These are phyloP conservation scores for Leishmania amazonensis DNA, from an alignment of 208 protist species.

Conservation along the genomic window DNA sequence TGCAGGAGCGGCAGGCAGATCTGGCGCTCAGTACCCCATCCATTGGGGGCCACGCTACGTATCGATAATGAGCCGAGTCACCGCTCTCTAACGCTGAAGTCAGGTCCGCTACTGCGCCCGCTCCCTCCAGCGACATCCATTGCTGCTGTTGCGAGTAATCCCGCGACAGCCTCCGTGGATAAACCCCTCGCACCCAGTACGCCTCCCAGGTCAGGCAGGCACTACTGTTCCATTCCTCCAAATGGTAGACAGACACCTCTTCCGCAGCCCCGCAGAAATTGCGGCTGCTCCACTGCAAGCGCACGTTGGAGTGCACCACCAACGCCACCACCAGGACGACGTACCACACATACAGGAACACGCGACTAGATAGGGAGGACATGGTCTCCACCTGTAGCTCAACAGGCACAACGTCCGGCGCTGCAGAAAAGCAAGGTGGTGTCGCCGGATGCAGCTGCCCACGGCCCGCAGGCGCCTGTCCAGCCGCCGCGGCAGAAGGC, in stretches of 20 bases:
- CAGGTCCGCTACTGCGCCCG: background rate
- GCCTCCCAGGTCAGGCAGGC: conserved; percentile 31
- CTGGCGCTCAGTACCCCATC: background rate
- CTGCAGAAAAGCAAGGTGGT: background rate
- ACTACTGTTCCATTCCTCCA: conserved; percentile 62
- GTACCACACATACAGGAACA: conserved; percentile 78
- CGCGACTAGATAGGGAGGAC: conserved; percentile 44
- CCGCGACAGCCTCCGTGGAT: background rate
- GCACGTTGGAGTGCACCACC: conserved; percentile 57
- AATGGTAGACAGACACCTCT: conserved; percentile 34
- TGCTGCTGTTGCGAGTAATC: background rate
- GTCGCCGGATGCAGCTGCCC: background rate
- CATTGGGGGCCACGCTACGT: conserved; percentile 3
- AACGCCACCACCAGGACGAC: conserved; percentile 55
- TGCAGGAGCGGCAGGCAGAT: background rate
- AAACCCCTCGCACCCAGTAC: conserved; percentile 24
- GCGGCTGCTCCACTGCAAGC: conserved; percentile 65
- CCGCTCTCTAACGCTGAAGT: background rate
- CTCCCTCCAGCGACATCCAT: background rate
- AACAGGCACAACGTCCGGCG: conserved; percentile 9
- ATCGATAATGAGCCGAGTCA: background rate
- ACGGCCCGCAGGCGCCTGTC: background rate
- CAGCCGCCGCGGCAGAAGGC: background rate
- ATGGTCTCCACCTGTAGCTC: conserved; percentile 83
- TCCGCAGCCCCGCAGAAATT: conserved; percentile 57